These are phyloP conservation scores for Colletotrichum theobromicola DNA, from an alignment of 2,329 filamentous ascomycete genomes.

Conservation along the genomic window DNA sequence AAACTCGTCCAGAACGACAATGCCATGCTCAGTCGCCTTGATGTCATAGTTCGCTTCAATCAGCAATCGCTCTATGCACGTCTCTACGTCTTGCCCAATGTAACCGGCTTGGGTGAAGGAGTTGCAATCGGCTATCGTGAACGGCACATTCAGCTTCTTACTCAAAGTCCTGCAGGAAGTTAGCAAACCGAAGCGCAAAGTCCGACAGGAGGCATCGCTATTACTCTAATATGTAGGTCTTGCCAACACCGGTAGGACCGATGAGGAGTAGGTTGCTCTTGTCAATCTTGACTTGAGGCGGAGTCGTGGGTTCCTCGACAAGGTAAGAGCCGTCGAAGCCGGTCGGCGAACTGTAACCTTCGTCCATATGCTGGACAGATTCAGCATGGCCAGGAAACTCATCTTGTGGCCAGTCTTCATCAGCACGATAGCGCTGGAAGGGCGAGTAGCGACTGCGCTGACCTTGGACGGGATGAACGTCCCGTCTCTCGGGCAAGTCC, in stretches of 20 bases:
- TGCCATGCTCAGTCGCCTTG: constrained; percentile 83
- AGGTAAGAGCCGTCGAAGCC: constrained; percentile 51
- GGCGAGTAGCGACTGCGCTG: constrained; percentile 35
- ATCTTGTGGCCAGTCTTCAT: constrained; percentile 48
- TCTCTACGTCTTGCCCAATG: constrained; percentile 97
- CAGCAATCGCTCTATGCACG: constrained; percentile 88
- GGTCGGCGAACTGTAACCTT: constrained; percentile 26
- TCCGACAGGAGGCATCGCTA: constrained; percentile 26
- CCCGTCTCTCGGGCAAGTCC: constrained; percentile 58
- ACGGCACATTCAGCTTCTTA: constrained; percentile 91
- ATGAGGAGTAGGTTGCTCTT: constrained; percentile 94
- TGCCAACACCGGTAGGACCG: constrained; percentile 93
- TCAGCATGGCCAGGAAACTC: constrained; percentile 60
- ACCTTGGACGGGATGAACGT: constrained; percentile 83
- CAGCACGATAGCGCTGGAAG: constrained; percentile 34
- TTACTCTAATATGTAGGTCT: constrained; percentile 87
- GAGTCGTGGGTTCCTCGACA: constrained; percentile 48
- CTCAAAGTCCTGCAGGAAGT: constrained; percentile 76
- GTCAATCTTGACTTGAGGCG: constrained; percentile 75
- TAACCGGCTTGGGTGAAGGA: constrained; percentile 96
- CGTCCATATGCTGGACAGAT: constrained; percentile 47
- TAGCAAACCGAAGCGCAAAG: neutral
- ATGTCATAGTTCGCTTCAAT: constrained; percentile 91
- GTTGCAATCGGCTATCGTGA: constrained; percentile 95
- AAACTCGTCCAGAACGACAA: constrained; percentile 95